Evolutionary conservation across 306 rosid species (phyloP), one percentile per base, ranked within the genome.

Genomic region (Erythrophleum fordii): DNA sequence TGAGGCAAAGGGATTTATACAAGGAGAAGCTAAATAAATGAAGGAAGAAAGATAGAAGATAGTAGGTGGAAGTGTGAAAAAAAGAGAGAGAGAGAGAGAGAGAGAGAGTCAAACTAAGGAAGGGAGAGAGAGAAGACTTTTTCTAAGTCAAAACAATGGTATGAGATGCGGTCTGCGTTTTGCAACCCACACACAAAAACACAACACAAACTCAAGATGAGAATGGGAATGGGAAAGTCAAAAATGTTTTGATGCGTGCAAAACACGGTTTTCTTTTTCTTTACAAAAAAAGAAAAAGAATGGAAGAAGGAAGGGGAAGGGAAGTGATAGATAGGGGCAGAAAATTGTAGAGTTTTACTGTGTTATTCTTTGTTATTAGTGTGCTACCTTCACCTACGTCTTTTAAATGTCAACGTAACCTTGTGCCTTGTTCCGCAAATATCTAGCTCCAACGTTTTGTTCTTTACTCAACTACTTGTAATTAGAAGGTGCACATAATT

Each of bases 41-140:
- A 22, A 20, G 35, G 3, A 25, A 11, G 18, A 16, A 23, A 58
- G 35, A 31, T 1, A 4, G 34, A 58, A 55, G 74, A 84, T 86
- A 31, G 83, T 25, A 31, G 73, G 39, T 45, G 62, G 65, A 46
- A 39, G 8, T 11, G 65, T 1, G 65, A 11, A 5, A 25, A 5
- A 58, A 35, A 23, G 64, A 59, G 26, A 18, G 66, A 26, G 68
- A 69, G 65, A 55, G 68, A 23, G 59, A 2, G 8, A 13, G 70
- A 37, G n/a, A 79, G 88, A 86, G 83, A 88, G 92, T 88, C 92
- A 88, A 88, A 89, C n/a, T 59, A 79, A 73, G 18, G 35, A 48
- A 3, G 46, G 9, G 52, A 13, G 25, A 3, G 48, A 8, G 18
- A 8, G 55, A 29, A 1, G 92, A 89, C 90, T 75, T 73, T 16